These are phyloP conservation scores for Escovopsis weberi DNA, from an alignment of 2,329 filamentous ascomycete species.

Conservation along the genomic window DNA sequence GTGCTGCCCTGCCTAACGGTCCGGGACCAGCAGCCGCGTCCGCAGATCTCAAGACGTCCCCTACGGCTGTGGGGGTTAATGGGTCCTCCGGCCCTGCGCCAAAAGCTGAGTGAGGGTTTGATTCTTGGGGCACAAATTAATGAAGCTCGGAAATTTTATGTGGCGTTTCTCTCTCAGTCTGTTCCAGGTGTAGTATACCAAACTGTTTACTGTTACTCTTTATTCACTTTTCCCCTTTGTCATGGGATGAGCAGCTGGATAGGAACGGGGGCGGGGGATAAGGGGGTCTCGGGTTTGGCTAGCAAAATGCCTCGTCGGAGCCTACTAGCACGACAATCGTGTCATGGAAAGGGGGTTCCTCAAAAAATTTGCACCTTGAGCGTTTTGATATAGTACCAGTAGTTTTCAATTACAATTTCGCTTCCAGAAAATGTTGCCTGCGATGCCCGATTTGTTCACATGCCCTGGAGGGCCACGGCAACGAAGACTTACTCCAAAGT, in stretches of 20 bases:
- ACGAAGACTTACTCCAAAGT: too few relatives aligned
- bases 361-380: conserved; percentile 1
- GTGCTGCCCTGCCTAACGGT: conserved; percentile 24
- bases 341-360: conserved; percentile 3
- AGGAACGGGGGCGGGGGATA: conserved; percentile 1
- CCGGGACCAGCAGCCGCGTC: conserved; percentile 33
- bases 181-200: conserved; percentile 12
- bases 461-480: too few relatives aligned
- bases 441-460: too few relatives aligned
- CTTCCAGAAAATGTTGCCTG: too few relatives aligned
- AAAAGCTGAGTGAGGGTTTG: conserved; percentile 29
- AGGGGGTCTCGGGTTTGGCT: conserved; percentile 13
- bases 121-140: conserved; percentile 7
- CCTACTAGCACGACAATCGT: conserved; percentile 12
- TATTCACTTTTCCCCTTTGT: conserved; percentile 10
- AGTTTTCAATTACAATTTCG: neutral
- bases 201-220: conserved; percentile 3
- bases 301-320: conserved; percentile 10
- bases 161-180: conserved; percentile 6
- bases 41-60: conserved; percentile 36
- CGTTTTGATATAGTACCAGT: neutral
- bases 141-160: conserved; percentile 13
- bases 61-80: conserved; percentile 33
- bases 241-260: conserved; percentile 7
- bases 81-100: conserved; percentile 24